phyloP scores from a whole-genome alignment of 148 eudicot genomes.

The Diospyros lotus region DNA sequence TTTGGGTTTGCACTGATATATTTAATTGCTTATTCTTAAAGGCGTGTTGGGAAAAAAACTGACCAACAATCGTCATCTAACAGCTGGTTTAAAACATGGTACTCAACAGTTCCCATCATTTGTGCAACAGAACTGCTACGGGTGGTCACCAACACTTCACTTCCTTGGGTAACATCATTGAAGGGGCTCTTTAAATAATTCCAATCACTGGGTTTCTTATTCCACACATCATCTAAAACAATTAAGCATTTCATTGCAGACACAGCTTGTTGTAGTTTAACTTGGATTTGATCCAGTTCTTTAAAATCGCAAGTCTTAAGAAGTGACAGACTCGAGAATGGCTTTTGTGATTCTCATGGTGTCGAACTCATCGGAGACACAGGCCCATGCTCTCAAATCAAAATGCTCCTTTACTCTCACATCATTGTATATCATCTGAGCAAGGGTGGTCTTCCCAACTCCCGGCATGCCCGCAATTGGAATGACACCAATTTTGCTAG shows the following conservation, averaged over 20 bases:
- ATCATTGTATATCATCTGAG: conserved; percentile 19
- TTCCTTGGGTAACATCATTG: conserved; percentile 20
- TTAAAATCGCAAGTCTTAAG: not conserved
- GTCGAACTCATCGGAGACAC: conserved; percentile 2
- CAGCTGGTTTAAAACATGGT: not conserved
- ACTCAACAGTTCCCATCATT: conserved; percentile 12
- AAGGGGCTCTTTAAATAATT: conserved; percentile 6
- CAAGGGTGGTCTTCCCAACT: conserved; percentile 23
- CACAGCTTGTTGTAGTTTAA: not conserved
- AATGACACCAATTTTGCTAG: conserved; percentile 10
- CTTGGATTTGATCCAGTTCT: not conserved
- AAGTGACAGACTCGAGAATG: not conserved
- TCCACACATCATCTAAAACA: conserved; percentile 29
- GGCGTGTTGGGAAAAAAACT: not conserved
- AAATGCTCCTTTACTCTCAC: not conserved
- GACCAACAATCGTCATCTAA: not conserved
- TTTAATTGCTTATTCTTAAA: not conserved
- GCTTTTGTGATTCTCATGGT: not conserved
- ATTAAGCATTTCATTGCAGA: conserved; percentile 11
- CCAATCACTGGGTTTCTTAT: not conserved
- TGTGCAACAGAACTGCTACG: conserved; percentile 5
- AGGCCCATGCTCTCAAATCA: conserved; percentile 16
- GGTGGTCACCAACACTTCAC: conserved; percentile 23
- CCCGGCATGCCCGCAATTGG: conserved; percentile 28
- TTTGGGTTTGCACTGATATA: not conserved